phyloP scores from a whole-genome alignment of 768 basidiomycete genomes.

The Panellus pusillus region DNA sequence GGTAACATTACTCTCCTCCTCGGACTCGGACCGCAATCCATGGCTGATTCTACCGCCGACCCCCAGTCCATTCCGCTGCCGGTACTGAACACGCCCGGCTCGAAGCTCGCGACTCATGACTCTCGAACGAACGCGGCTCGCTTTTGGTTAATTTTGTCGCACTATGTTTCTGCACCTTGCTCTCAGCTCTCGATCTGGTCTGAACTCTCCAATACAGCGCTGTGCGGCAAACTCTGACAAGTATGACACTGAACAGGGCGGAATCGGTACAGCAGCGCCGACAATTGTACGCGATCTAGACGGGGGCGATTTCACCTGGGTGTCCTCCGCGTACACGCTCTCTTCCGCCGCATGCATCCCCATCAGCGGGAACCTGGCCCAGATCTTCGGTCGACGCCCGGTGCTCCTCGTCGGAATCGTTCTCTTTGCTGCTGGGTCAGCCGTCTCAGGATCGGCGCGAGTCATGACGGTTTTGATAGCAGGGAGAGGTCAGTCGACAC shows the following conservation, averaged over 20 bases:
- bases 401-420: constrained; percentile 20
- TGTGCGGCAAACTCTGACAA: too few species aligned
- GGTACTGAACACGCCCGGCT: too few species aligned
- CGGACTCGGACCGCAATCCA: too few species aligned
- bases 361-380: constrained; percentile 32
- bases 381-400: constrained; percentile 28
- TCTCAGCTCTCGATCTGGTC: constrained; percentile 29
- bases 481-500: constrained; percentile 23
- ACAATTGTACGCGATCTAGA: constrained; percentile 33
- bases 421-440: constrained; percentile 31
- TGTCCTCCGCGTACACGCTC: constrained; percentile 38
- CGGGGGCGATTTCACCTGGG: constrained; percentile 35
- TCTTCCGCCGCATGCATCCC: constrained; percentile 27
- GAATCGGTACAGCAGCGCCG: constrained; percentile 37
- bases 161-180: constrained; percentile 23
- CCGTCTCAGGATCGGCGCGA: constrained; percentile 31
- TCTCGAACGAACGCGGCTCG: background rate
- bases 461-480: constrained; percentile 32
- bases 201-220: background rate
- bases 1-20: too few species aligned
- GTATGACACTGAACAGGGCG: constrained; percentile 19
- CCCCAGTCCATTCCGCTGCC: too few species aligned
- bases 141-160: constrained; percentile 31
- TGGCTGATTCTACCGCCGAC: too few species aligned
- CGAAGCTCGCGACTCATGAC: too few species aligned